Conservation (phyloP, 2,329 filamentous ascomycete species). For the Pleochaeta shiraiana region DNA sequence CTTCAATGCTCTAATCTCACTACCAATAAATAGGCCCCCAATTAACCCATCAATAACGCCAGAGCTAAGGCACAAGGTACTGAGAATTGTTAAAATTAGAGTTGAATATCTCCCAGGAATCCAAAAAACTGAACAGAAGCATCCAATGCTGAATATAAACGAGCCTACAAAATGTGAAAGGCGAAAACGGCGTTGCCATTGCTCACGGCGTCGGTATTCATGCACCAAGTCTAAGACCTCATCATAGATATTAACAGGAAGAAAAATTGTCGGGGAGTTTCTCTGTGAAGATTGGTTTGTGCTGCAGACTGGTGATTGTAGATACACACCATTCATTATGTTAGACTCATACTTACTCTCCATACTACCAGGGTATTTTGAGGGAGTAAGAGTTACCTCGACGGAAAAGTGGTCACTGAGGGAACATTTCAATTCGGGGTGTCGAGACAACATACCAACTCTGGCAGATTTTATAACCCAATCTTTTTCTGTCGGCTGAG, state of each 20-base stretch:
- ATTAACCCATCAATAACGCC: slow-evolving; percentile 73
- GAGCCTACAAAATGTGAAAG: slow-evolving; percentile 51
- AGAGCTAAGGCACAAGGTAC: slow-evolving; percentile 51
- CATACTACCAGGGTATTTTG: background rate
- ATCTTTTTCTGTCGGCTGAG: slow-evolving; percentile 14
- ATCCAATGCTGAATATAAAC: slow-evolving; percentile 45
- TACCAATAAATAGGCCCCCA: slow-evolving; percentile 66
- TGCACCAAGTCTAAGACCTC: slow-evolving; percentile 50
- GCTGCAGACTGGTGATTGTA: slow-evolving; percentile 12
- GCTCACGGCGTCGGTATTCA: slow-evolving; percentile 48
- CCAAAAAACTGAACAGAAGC: slow-evolving; percentile 73
- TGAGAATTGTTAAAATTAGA: slow-evolving; percentile 61
- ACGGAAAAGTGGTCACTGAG: slow-evolving; percentile 92
- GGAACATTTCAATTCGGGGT: slow-evolving; percentile 63
- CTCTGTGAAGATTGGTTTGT: slow-evolving; percentile 13
- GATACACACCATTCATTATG: slow-evolving; percentile 13
- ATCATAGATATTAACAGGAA: slow-evolving; percentile 35
- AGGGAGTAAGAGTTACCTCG: slow-evolving; percentile 41
- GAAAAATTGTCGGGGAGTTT: slow-evolving; percentile 5
- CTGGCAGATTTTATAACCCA: slow-evolving; percentile 38
- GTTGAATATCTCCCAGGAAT: slow-evolving; percentile 51
- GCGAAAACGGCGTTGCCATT: slow-evolving; percentile 47
- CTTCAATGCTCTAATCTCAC: slow-evolving; percentile 58
- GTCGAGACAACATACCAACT: slow-evolving; percentile 63
- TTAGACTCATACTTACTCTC: background rate